Base-by-base conservation (phyloP, 345 rosid species). In the Gynandropsis gynandra region DNA sequence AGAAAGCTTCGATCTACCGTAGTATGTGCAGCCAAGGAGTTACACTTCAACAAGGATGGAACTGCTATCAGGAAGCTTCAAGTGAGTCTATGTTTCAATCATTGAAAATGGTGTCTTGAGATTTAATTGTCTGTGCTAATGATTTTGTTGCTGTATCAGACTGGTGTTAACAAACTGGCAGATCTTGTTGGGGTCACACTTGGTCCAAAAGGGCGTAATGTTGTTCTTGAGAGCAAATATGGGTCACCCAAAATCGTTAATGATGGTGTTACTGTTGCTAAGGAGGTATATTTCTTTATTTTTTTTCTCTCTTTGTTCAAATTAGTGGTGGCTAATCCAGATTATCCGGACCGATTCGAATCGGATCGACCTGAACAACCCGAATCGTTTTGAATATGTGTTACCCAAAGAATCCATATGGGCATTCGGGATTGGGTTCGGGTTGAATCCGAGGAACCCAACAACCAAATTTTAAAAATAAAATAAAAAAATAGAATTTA, bases 241-340 rank as follows among this genome's bases (percentile, higher is more conserved):
- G 98, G 98, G 3, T 89, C 98, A 50, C 98, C 98, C 0, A 87
- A 80, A 77, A 92, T 92, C 54, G 97, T 92, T 32, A 92, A 88
- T 52, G 98, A 92, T 49, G 98, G 98, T 52, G 97, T 92, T 27
- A 92, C 98, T 14, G 97, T 92, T 42, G 98, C 97, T 2, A 92
- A 75, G 61, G 98, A 92, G 90, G 98, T 88, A 65, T 43, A n/a
- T n/a, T n/a, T n/a, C n/a, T n/a, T n/a, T n/a, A n/a, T n/a, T n/a
- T n/a, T n/a, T n/a, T n/a, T n/a, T n/a, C n/a, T n/a, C n/a, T n/a
- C n/a, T n/a, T n/a, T n/a, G 27, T 29, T 24, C 1, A 21, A 9
- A 0, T 2, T 37, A 37, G 2, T 37, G 11, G n/a, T 13, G 42
- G n/a, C n/a, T n/a, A n/a, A n/a, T n/a, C n/a, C n/a, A n/a, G n/a